These are phyloP conservation scores for Ustilago esculenta DNA, from an alignment of 1,284 basidiomycete species.

Conservation along the genomic window DNA sequence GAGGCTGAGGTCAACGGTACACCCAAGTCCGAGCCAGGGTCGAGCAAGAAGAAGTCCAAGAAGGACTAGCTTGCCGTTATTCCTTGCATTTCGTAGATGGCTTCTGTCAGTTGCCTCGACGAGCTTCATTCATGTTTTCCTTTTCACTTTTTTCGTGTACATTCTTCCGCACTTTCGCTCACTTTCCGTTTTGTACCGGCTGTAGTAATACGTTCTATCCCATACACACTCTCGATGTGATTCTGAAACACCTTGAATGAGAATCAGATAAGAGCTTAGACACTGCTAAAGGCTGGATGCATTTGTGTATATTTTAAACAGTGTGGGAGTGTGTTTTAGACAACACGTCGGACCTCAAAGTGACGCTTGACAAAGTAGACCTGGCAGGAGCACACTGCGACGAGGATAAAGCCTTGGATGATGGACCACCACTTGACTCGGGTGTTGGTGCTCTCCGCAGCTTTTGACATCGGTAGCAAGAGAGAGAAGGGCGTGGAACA, in stretches of 20 bases:
- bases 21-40: conserved; percentile 46
- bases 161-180: background rate
- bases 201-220: conserved; percentile 34
- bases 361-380: conserved; percentile 91
- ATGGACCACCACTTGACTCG: conserved; percentile 99
- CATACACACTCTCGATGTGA: background rate
- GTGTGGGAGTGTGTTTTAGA: no score
- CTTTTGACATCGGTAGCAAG: conserved; percentile 59
- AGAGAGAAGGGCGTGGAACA: background rate
- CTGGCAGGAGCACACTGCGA: conserved; percentile 93
- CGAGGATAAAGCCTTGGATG: conserved; percentile 84
- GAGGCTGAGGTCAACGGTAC: conserved; percentile 48
- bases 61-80: conserved; percentile 16
- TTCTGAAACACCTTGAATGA: no score
- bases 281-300: no score
- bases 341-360: conserved; percentile 55
- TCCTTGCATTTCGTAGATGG: background rate
- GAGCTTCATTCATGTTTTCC: background rate
- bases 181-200: conserved; percentile 5
- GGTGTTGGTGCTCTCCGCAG: conserved; percentile 75
- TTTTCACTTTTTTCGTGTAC: background rate
- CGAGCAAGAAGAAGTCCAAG: conserved; percentile 60
- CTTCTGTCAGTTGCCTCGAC: no score
- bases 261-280: no score
- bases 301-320: no score